Conservation (phyloP, 2,329 filamentous ascomycete species). For the Aureobasidium subglaciale region DNA sequence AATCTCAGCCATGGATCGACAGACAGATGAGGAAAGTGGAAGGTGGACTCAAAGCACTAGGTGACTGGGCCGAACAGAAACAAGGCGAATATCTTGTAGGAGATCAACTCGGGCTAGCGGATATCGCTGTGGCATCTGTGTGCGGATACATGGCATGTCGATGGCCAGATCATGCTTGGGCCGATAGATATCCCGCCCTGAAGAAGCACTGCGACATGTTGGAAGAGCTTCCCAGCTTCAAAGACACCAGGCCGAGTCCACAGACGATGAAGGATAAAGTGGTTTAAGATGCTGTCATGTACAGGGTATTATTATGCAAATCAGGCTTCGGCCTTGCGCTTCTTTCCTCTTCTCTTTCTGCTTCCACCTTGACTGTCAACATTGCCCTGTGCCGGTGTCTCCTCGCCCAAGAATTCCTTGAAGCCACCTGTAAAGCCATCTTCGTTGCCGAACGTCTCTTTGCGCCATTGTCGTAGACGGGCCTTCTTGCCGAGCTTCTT, state of each 20-base stretch:
- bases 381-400: slow-evolving; percentile 20
- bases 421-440: slow-evolving; percentile 44
- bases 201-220: slow-evolving; percentile 41
- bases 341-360: slow-evolving; percentile 32
- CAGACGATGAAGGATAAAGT: slow-evolving; percentile 32
- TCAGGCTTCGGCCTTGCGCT: slow-evolving; percentile 27
- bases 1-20: slow-evolving; percentile 27
- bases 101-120: slow-evolving; percentile 29
- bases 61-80: slow-evolving; percentile 24
- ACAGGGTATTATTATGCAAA: neutral
- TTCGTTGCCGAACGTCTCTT: slow-evolving; percentile 58
- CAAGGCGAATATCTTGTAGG: slow-evolving; percentile 26
- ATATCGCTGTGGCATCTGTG: slow-evolving; percentile 29
- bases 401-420: slow-evolving; percentile 26
- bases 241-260: slow-evolving; percentile 26
- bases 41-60: slow-evolving; percentile 28
- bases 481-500: slow-evolving; percentile 91
- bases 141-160: slow-evolving; percentile 30
- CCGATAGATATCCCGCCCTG: slow-evolving; percentile 28
- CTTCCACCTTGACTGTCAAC: slow-evolving; percentile 29
- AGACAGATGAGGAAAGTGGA: slow-evolving; percentile 32
- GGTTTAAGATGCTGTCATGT: slow-evolving; percentile 23
- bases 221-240: slow-evolving; percentile 38
- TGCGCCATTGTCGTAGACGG: slow-evolving; percentile 76
- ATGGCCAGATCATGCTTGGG: slow-evolving; percentile 30